Evolutionary conservation across 1,284 basidiomycete species (phyloP).

Genomic region (Mycena sp.): DNA sequence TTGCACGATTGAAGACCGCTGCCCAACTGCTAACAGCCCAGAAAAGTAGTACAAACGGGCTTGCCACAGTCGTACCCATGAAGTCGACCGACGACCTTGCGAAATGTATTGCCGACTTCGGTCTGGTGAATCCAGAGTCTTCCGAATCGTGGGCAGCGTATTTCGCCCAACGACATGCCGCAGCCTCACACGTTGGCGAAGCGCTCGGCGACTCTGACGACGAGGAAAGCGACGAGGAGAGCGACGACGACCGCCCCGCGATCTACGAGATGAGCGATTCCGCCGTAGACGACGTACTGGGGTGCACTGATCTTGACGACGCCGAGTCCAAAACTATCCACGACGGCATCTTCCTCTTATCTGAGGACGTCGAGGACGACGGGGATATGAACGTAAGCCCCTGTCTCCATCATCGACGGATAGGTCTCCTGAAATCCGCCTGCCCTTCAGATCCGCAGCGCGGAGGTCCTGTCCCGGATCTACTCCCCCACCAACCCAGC

Average conservation of each 20-base stretch:
- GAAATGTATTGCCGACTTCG: conserved; percentile 6
- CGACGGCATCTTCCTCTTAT: neutral
- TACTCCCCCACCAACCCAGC: conserved; percentile 6
- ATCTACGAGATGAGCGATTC: neutral
- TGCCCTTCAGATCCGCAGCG: neutral
- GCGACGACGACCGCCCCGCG: neutral
- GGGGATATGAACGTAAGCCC: neutral
- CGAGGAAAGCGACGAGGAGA: too few relatives aligned
- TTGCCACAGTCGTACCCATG: too few relatives aligned
- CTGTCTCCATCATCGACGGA: too few relatives aligned
- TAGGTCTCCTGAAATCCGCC: too few relatives aligned
- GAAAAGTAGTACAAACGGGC: too few relatives aligned
- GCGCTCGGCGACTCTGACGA: neutral
- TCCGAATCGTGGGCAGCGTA: neutral
- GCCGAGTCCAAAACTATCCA: neutral
- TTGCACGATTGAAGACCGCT: too few relatives aligned
- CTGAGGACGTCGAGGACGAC: neutral
- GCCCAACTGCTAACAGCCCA: too few relatives aligned
- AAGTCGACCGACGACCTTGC: neutral
- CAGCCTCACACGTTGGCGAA: neutral
- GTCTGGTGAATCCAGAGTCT: neutral
- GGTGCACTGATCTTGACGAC: neutral
- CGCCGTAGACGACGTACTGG: neutral
- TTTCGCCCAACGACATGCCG: neutral
- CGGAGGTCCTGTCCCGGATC: conserved; percentile 2